Evolutionary conservation across 306 rosid species (phyloP).

Genomic region (Vicia villosa): DNA sequence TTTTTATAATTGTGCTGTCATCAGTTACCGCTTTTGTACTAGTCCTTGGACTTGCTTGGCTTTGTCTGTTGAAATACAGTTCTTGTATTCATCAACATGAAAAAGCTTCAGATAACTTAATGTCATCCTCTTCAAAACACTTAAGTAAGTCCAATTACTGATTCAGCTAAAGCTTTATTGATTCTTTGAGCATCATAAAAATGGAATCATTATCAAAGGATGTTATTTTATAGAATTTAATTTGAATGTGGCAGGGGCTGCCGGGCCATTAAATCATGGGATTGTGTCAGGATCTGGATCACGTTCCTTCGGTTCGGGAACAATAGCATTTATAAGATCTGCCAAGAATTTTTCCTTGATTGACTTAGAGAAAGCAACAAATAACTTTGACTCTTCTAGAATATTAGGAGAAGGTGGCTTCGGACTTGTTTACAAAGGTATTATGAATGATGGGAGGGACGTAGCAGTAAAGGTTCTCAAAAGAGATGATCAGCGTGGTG

Average conservation of each 20-base stretch:
- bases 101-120: constrained; percentile 48
- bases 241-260: constrained; percentile 46
- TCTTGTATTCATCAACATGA: constrained; percentile 34
- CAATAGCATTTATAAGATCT: constrained; percentile 66
- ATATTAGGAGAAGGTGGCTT: constrained; percentile 99
- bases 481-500: constrained; percentile 82
- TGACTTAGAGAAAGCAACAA: constrained; percentile 80
- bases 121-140: constrained; percentile 54
- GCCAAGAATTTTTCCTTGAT: constrained; percentile 72
- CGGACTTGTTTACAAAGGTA: constrained; percentile 82
- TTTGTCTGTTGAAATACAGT: constrained; percentile 57
- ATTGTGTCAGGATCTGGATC: constrained; percentile 56
- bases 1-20: constrained; percentile 61
- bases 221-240: not conserved
- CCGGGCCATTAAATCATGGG: constrained; percentile 41
- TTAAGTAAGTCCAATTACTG: constrained; percentile 52
- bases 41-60: constrained; percentile 66
- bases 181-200: constrained; percentile 20
- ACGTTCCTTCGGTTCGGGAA: constrained; percentile 52
- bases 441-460: constrained; percentile 78
- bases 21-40: constrained; percentile 68
- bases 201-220: not conserved
- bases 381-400: constrained; percentile 74
- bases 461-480: constrained; percentile 95
- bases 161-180: not conserved